Evolutionary conservation across 306 rosid genomes (phyloP).

Genomic region (Luffa aegyptiaca): DNA sequence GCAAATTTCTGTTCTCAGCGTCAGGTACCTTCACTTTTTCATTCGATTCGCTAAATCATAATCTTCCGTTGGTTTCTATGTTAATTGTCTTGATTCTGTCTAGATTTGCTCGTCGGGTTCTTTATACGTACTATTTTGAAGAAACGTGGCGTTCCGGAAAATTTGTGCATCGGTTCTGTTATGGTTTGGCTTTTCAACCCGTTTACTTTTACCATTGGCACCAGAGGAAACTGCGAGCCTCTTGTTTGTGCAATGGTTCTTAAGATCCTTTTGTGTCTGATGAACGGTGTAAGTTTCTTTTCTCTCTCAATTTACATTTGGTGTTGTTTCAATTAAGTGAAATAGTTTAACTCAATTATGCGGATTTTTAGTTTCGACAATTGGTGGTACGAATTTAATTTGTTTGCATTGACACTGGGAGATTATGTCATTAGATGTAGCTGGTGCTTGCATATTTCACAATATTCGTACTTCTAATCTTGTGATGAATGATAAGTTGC

Average conservation of each 20-base stretch:
- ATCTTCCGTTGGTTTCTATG: background rate
- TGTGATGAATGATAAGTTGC: background rate
- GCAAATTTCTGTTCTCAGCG: constrained; percentile 79
- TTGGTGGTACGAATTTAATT: background rate
- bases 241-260: constrained; percentile 77
- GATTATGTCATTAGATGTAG: background rate
- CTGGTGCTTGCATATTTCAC: background rate
- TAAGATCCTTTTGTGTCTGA: constrained; percentile 72
- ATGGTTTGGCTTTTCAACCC: constrained; percentile 84
- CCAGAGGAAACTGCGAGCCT: constrained; percentile 92
- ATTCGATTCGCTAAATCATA: background rate
- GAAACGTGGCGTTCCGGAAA: constrained; percentile 75
- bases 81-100: background rate
- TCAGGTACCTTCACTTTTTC: constrained; percentile 33
- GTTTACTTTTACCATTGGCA: constrained; percentile 86
- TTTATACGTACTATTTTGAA: constrained; percentile 59
- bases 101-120: constrained; percentile 87
- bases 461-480: background rate
- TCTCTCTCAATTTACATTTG: background rate
- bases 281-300: constrained; percentile 67
- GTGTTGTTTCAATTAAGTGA: background rate
- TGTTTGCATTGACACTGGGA: background rate
- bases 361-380: background rate
- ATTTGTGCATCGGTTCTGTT: constrained; percentile 43
- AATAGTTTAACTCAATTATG: background rate